Base-by-base conservation (phyloP, 2,329 filamentous ascomycete species). In the Xylaria sp. region DNA sequence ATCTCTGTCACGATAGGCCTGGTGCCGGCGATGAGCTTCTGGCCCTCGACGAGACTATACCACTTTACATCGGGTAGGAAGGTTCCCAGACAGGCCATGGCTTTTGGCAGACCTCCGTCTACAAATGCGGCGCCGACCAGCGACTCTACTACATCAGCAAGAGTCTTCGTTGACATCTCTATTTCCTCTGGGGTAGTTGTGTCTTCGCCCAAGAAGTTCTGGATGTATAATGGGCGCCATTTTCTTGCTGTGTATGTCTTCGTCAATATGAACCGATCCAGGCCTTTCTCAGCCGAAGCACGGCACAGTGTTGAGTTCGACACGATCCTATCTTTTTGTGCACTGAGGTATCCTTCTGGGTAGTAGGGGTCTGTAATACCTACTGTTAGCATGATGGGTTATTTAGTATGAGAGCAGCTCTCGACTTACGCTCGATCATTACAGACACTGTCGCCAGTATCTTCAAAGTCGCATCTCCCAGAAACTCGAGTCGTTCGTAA, bases 71-170 rank as follows among this genome's bases (percentile, higher is more conserved):
- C 81, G 0, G 82, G 80, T 0, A 95, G 71, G 64, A 97, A 87
- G 0, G 86, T 70, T 2, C 80, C 77, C 10, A 94, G 80, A 71
- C 88, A 92, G 1, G 74, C 67, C 13, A 87, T 73, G 0, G 87
- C 88, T 64, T 84, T 87, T 0, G 76, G 52, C 11, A 89, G 75
- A 0, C 89, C 89, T 1, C 90, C 89, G 55, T 90, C 83, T 1
- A 89, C 62, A 66, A 83, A 92, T 0, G 89, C 83, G 0, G 86
- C 89, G 0, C 91, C 93, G 18, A 97, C 87, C 0, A 97, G 77
- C 0, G 92, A 84, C 64, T 97, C 93, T 0, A 96, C 82, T 0
- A 97, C 87, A 68, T 97, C 93, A 2, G 93, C 93, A 6, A 97
- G 80, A 0, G 84, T 84, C 71, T 97, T 97, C 1, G 85, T 88